Evolutionary conservation across 2,329 filamentous ascomycete genomes (phyloP), one percentile per base, ranked within the genome.

Genomic region (Aspergillus candidus): DNA sequence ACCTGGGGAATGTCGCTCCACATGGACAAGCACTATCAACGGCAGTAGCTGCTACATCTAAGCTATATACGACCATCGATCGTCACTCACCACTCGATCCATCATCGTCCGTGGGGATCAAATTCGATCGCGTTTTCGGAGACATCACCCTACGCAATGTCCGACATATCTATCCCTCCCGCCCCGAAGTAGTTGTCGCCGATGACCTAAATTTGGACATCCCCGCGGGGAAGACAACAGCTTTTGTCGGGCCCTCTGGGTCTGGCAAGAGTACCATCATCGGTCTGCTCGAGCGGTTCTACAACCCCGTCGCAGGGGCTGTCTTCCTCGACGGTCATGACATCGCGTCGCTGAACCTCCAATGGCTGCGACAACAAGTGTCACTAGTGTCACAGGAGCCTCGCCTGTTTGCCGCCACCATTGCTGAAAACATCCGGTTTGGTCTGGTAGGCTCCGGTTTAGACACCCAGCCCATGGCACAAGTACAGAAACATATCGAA

Each of bases 371-470:
- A 74, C 53, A 60, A 79, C 27, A 68, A n/a, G 87, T 95, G 56
- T 80, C 87, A 1, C 74, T 95, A 3, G 89, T 95, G 43, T 86
- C 84, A 44, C 89, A 95, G 60, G 89, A 95, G 58, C 87, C 88
- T 1, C 83, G 84, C 0, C 75, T 95, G 0, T 94, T 95, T 61
- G 82, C 82, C 40, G 87, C 83, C 0, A 88, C 86, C 0, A 91
- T 95, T 53, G 88, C 77, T 60, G 78, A 86, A 41, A 94, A 94
- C 65, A 94, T 95, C 44, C 70, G 69, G 1, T 63, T 70, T 27
- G 74, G 74, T 1, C 58, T 77, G 1, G 61, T 71, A 15, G 88
- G 88, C 33, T 90, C 86, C 1, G 70, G 76, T 46, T 77, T 79
- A 48, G 85, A 90, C 62, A 50, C 77, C 39, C 78, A 76, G 13